These are phyloP conservation scores for Oryza australiensis DNA, from an alignment of 176 grass and related monocot species.

Conservation along the genomic window DNA sequence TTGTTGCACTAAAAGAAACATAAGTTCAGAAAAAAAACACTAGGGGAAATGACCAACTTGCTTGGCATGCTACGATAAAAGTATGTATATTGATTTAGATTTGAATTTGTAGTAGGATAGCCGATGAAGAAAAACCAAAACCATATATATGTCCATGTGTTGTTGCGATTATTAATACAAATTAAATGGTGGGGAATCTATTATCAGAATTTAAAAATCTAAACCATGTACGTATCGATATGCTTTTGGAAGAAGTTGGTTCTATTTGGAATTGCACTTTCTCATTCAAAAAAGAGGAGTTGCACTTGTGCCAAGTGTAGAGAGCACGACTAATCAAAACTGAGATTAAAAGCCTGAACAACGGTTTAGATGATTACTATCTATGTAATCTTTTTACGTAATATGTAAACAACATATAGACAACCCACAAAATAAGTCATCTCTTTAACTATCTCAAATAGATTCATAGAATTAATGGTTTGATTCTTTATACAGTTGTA, in stretches of 20 bases:
- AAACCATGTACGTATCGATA: neutral
- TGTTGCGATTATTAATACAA: neutral
- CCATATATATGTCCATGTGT: neutral
- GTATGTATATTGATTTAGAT: neutral
- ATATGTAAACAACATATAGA: too few species aligned
- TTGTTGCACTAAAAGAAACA: too few species aligned
- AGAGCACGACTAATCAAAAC: neutral
- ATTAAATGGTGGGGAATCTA: neutral
- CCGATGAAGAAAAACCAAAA: neutral
- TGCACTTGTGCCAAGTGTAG: slow-evolving; percentile 36
- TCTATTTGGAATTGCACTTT: slow-evolving; percentile 31
- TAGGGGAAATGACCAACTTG: too few species aligned
- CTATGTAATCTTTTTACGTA: too few species aligned
- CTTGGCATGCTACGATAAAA: too few species aligned
- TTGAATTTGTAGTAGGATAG: neutral
- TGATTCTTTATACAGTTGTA: too few species aligned
- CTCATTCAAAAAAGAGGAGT: neutral
- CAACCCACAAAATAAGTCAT: too few species aligned
- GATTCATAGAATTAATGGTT: too few species aligned
- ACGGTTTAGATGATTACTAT: too few species aligned
- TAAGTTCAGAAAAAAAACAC: too few species aligned
- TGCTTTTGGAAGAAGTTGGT: slow-evolving; percentile 38
- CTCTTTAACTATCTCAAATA: too few species aligned
- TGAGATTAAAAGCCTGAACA: neutral
- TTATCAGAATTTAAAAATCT: neutral